These are phyloP conservation scores for Bretschneidera sinensis DNA, from an alignment of 345 rosid genomes.

Conservation along the genomic window DNA sequence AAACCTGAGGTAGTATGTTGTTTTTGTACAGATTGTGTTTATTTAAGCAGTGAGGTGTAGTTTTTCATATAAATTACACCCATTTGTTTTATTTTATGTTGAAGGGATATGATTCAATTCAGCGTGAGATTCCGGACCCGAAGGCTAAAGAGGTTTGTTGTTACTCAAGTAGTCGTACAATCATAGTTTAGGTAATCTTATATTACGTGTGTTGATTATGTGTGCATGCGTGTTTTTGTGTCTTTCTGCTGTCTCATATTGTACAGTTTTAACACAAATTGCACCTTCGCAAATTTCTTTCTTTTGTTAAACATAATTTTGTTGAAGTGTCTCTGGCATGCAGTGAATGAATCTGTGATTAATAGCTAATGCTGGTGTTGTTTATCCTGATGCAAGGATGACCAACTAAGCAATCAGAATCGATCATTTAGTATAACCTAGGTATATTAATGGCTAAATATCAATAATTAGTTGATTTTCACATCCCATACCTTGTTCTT, in stretches of 20 bases:
- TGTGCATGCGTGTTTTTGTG: too few relatives aligned
- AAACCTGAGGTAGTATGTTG: slow-evolving; percentile 65
- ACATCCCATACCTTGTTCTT: slow-evolving; percentile 11
- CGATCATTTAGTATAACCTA: too few relatives aligned
- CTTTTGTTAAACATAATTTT: background rate
- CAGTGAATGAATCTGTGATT: background rate
- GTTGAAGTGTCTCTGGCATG: background rate
- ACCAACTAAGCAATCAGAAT: background rate
- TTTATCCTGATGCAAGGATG: background rate
- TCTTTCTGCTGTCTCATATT: background rate
- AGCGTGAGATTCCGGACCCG: slow-evolving; percentile 56
- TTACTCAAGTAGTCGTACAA: background rate
- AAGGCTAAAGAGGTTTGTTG: slow-evolving; percentile 56
- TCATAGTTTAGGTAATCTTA: too few relatives aligned
- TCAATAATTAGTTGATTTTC: slow-evolving; percentile 12
- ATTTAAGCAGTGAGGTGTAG: background rate
- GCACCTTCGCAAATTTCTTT: background rate
- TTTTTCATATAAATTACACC: slow-evolving; percentile 8
- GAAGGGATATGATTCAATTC: slow-evolving; percentile 63
- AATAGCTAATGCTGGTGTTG: too few relatives aligned
- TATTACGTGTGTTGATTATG: background rate
- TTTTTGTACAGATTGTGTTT: slow-evolving; percentile 6
- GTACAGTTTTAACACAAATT: background rate
- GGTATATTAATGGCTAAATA: background rate
- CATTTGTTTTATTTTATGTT: slow-evolving; percentile 13